phyloP scores from a whole-genome alignment of 73 alveolate genomes.

The Paraurostyla sp. region DNA sequence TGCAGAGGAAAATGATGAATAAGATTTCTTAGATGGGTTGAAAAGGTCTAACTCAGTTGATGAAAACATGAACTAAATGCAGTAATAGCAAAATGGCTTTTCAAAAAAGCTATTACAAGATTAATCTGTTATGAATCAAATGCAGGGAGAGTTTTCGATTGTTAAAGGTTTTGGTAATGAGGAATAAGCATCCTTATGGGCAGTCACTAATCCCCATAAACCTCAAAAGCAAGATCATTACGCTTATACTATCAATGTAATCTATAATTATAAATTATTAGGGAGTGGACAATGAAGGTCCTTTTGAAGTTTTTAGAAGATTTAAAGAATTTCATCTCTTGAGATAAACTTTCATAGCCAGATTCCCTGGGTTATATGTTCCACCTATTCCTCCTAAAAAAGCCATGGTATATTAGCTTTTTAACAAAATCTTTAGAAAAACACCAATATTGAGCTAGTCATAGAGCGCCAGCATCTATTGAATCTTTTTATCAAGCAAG shows the following conservation, averaged over 20 bases:
- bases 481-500: slow-evolving; percentile 47
- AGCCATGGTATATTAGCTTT: slow-evolving; percentile 39
- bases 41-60: slow-evolving; percentile 2
- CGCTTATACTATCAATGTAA: slow-evolving; percentile 29
- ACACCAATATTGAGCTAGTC: slow-evolving; percentile 7
- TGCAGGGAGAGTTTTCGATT: slow-evolving; percentile 42
- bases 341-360: slow-evolving; percentile 45
- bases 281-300: slow-evolving; percentile 36
- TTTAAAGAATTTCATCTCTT: slow-evolving; percentile 71
- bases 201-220: slow-evolving; percentile 44
- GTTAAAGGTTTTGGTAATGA: slow-evolving; percentile 33
- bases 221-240: slow-evolving; percentile 11
- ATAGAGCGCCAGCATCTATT: slow-evolving; percentile 44
- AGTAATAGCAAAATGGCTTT: not conserved
- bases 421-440: not conserved
- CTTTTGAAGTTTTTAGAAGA: slow-evolving; percentile 69
- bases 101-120: slow-evolving; percentile 5
- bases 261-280: not conserved
- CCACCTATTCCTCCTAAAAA: slow-evolving; percentile 84
- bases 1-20: not conserved
- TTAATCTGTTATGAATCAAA: slow-evolving; percentile 25
- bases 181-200: not conserved
- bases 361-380: slow-evolving; percentile 80
- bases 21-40: not conserved
- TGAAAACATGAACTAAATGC: not conserved